Evolutionary conservation across 2,329 filamentous ascomycete species (phyloP).

Genomic region (Fusarium bulbicola): DNA sequence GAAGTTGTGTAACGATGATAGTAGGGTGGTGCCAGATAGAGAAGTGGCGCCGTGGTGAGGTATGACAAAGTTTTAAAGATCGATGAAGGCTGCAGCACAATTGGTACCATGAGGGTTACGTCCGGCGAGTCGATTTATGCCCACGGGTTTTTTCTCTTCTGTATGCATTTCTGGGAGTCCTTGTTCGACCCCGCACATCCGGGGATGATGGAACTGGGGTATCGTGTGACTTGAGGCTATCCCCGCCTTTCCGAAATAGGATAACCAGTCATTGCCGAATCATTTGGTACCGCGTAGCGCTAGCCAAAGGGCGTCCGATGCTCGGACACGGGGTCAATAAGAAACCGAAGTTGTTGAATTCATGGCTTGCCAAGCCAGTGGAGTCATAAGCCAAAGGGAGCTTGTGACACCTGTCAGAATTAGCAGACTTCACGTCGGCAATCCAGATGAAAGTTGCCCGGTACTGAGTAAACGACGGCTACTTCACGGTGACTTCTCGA

Average conservation of each 20-base stretch:
- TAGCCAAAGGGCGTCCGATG: background rate
- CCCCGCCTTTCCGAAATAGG: constrained; percentile 11
- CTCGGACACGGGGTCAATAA: background rate
- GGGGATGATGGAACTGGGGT: background rate
- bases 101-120: background rate
- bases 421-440: background rate
- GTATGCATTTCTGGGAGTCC: background rate
- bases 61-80: background rate
- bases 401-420: background rate
- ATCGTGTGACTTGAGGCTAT: background rate
- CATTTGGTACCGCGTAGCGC: background rate
- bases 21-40: background rate
- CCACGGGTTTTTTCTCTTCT: background rate
- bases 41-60: background rate
- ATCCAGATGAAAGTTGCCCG: background rate
- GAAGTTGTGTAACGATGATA: background rate
- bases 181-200: constrained; percentile 1
- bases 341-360: background rate
- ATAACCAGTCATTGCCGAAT: constrained; percentile 12
- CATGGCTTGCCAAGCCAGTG: background rate
- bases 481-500: background rate
- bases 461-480: background rate
- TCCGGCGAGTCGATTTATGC: background rate
- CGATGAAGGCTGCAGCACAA: no score
- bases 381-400: background rate